A percentile compares a stretch with the other conserved stretches of the same genome.
Conservation (phyloP, 768 basidiomycete genomes). For the Pleurotus tuber-regium region DNA sequence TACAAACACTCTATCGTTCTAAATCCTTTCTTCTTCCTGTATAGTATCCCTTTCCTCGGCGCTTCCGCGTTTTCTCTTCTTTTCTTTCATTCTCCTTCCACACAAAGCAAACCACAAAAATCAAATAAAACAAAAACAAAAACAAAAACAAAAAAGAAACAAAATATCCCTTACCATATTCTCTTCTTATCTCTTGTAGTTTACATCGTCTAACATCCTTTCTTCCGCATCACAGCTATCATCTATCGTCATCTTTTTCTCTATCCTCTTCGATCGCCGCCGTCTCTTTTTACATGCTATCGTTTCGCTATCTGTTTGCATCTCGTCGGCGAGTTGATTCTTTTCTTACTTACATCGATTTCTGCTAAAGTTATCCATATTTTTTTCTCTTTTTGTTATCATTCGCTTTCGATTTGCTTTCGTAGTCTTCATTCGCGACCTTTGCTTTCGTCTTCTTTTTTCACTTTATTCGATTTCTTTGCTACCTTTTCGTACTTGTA, state of each 20-base stretch:
- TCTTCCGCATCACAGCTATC: neutral
- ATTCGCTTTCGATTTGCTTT: too few species aligned
- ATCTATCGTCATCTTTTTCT: neutral
- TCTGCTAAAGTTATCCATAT: too few species aligned
- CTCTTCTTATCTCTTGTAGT: neutral
- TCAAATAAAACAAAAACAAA: neutral
- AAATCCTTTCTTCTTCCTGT: neutral
- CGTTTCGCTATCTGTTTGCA: too few species aligned
- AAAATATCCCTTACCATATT: neutral
- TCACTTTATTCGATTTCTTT: too few species aligned
- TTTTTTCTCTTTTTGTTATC: too few species aligned
- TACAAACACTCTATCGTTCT: too few species aligned
- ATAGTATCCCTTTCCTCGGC: neutral
- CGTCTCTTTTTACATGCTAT: too few species aligned
- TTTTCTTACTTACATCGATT: too few species aligned
- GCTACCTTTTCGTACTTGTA: too few species aligned
- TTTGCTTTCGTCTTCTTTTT: too few species aligned
- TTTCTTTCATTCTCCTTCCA: neutral
- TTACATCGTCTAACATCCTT: neutral
- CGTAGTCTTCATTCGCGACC: too few species aligned
- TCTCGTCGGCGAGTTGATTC: too few species aligned
- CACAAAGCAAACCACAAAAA: neutral
- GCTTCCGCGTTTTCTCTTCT: neutral
- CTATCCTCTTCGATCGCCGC: neutral
- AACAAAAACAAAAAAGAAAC: neutral